Evolutionary conservation across 2,329 filamentous ascomycete genomes (phyloP), one percentile per base, ranked within the genome.

Genomic region (Colletotrichum sp.): DNA sequence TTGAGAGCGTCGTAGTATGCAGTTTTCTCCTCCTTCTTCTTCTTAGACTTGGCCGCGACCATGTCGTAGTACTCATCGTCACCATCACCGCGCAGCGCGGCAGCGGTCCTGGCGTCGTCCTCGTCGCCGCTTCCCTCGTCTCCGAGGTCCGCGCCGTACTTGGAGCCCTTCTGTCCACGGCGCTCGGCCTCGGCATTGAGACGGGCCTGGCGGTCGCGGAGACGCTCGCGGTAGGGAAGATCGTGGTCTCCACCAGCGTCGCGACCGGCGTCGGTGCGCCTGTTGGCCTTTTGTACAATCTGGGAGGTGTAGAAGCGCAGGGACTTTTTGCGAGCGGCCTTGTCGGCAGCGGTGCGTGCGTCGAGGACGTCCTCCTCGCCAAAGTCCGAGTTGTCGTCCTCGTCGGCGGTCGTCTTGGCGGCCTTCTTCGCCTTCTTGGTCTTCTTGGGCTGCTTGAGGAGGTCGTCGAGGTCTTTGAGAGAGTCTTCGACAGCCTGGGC

Each of bases 291-390:
- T 82, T 98, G 96, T 33, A 94, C 93, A 77, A 99, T 97, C 82
- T 99, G 97, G 5, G 96, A 98, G 4, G 97, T 98, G 89, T 99
- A 99, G 88, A 99, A 99, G 76, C 95, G 94, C 72, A 99, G 90
- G 76, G 92, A 95, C 88, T 97, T 98, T 88, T 97, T 98, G 83
- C 94, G 94, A 73, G 91, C 90, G 0, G 93, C 94, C 85, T 99
- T 99, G 79, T 98, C 95, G 55, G 94, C 94, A 1, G 95, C 93
- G 74, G 96, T 92, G 75, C 92, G 90, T 13, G 92, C 91, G 68
- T 95, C 95, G 72, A 98, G 90, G 6, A 88, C 86, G 18, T 94
- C 93, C 82, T 98, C 95, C 79, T 99, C 97, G 78, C 96, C 97
- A 81, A 99, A 96, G 86, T 99, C 97, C 4, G 95, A 98, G 78